A percentile compares a stretch with the other conserved stretches of the same genome.
Evolutionary conservation across 306 rosid species (phyloP).

Genomic region (Notholithocarpus densiflorus): DNA sequence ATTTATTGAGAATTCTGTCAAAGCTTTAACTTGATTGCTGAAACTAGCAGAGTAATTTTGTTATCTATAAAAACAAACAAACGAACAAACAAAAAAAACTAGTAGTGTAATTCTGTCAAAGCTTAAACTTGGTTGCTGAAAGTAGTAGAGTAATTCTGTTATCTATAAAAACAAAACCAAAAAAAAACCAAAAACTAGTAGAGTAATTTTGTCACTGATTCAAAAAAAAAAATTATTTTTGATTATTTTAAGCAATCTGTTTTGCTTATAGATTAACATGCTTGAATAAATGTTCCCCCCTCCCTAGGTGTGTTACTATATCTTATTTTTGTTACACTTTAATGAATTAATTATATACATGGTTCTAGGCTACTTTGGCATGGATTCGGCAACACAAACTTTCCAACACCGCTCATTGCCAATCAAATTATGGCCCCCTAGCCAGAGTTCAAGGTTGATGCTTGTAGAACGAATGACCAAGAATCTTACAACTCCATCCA

Average conservation of each 20-base stretch:
- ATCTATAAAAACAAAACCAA: too few relatives aligned
- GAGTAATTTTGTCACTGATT: background rate
- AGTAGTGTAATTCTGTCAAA: background rate
- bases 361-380: constrained; percentile 42
- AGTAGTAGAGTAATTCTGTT: too few relatives aligned
- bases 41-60: background rate
- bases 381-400: constrained; percentile 51
- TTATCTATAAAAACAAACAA: too few relatives aligned
- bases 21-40: background rate
- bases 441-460: constrained; percentile 76
- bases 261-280: background rate
- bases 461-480: constrained; percentile 72
- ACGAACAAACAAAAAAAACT: too few relatives aligned
- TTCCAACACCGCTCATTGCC: constrained; percentile 53
- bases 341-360: background rate
- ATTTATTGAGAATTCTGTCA: background rate
- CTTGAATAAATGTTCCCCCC: background rate
- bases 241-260: background rate
- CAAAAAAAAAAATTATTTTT: background rate
- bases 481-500: constrained; percentile 77
- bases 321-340: background rate
- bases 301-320: background rate
- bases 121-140: background rate
- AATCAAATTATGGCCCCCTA: constrained; percentile 86
- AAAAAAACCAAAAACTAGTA: background rate